Evolutionary conservation across 1,139 yeast species (phyloP).

Genomic region (Arxiozyma heterogenica): DNA sequence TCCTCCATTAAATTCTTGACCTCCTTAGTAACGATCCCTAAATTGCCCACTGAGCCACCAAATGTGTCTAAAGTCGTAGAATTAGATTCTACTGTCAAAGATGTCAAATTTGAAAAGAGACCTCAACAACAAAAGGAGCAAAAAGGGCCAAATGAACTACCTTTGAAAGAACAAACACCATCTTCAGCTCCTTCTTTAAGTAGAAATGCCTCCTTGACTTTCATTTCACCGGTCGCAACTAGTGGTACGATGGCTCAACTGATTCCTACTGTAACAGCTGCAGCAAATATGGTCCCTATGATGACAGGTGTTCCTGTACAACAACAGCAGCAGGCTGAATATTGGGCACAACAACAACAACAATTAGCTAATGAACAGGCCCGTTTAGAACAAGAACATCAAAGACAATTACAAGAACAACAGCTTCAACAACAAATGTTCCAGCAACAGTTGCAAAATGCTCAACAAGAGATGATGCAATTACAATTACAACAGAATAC

Average conservation of each 20-base stretch:
- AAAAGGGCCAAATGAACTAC: background rate
- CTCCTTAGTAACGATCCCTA: constrained; percentile 77
- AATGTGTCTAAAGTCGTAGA: constrained; percentile 8
- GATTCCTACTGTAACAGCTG: constrained; percentile 15
- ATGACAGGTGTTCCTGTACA: constrained; percentile 7
- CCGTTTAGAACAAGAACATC: constrained; percentile 40
- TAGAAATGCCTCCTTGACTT: background rate
- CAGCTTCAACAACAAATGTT: constrained; percentile 69
- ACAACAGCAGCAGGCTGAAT: constrained; percentile 29
- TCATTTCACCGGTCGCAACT: constrained; percentile 6
- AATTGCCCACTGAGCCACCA: constrained; percentile 66
- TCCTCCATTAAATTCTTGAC: constrained; percentile 77
- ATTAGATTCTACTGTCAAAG: constrained; percentile 5
- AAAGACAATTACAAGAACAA: constrained; percentile 53
- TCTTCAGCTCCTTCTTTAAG: constrained; percentile 1
- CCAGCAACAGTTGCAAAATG: constrained; percentile 44
- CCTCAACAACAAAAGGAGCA: background rate
- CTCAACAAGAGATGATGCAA: constrained; percentile 15
- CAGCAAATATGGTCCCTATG: constrained; percentile 13
- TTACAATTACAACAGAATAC: constrained; percentile 49
- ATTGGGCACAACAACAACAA: constrained; percentile 40
- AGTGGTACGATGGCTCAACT: constrained; percentile 5
- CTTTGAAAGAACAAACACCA: constrained; percentile 1
- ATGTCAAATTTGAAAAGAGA: constrained; percentile 8
- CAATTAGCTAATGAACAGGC: constrained; percentile 39